A percentile compares a stretch with the other conserved stretches of the same genome.
phyloP scores from a whole-genome alignment of 352 stramenopile genomes.

The Phytophthora fragariae region DNA sequence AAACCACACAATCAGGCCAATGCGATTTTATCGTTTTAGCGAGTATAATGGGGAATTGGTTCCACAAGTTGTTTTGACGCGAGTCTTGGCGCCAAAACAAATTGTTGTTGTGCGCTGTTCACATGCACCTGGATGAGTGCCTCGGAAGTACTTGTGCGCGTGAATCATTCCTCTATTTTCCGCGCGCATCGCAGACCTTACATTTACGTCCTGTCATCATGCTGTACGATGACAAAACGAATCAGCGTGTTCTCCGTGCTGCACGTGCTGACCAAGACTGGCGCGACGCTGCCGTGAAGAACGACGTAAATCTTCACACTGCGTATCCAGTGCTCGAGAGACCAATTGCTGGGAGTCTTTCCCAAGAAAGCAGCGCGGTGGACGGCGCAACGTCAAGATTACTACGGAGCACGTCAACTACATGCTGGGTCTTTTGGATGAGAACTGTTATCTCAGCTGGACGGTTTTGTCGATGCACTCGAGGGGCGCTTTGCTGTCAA shows the following conservation, averaged over 20 bases:
- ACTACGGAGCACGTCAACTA: neutral
- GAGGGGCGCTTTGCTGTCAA: neutral
- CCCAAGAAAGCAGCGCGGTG: neutral
- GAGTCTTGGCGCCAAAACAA: neutral
- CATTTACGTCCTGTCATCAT: neutral
- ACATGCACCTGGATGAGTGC: neutral
- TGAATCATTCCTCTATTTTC: neutral
- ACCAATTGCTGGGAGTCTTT: neutral
- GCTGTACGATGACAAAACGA: constrained; percentile 3
- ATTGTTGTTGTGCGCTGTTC: neutral
- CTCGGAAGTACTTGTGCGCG: no score
- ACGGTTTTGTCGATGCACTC: neutral
- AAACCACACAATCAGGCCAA: neutral
- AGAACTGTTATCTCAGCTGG: neutral
- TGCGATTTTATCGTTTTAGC: neutral
- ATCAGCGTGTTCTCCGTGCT: neutral
- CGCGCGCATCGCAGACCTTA: neutral
- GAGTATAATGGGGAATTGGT: neutral
- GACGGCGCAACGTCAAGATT: neutral
- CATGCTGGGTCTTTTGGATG: no score
- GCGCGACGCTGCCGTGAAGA: constrained; percentile 5
- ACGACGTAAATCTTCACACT: constrained; percentile 3
- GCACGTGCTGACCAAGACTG: constrained; percentile 8
- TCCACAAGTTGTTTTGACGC: no score
- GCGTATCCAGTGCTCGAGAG: neutral